These are phyloP conservation scores for Cetraspora pellucida DNA, from an alignment of 192 early-diverging fungal species.

Conservation along the genomic window DNA sequence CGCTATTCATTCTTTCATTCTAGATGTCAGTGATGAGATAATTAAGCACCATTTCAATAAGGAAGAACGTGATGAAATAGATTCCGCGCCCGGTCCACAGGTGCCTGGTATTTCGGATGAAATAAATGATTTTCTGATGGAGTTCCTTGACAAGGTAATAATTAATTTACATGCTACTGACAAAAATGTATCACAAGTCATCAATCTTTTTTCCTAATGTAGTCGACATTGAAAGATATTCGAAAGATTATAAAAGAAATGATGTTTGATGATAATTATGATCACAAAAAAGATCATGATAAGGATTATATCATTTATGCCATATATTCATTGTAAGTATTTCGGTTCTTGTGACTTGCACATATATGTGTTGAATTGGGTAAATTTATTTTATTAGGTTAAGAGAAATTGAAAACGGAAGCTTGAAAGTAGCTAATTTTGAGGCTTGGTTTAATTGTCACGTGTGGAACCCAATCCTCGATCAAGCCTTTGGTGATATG, in stretches of 20 bases:
- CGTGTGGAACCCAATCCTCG: conserved; percentile 29
- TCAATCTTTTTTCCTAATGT: conserved; percentile 11
- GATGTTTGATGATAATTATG: conserved; percentile 25
- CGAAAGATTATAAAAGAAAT: conserved; percentile 21
- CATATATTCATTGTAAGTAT: conserved; percentile 34
- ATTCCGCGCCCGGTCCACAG: not conserved
- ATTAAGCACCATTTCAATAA: conserved; percentile 29
- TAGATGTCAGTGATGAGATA: conserved; percentile 29
- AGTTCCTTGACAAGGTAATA: conserved; percentile 16
- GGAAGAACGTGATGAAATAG: conserved; percentile 28
- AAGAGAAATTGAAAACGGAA: conserved; percentile 28
- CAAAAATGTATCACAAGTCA: conserved; percentile 1
- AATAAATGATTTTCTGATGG: not conserved
- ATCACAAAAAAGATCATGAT: conserved; percentile 31
- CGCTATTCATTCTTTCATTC: conserved; percentile 34
- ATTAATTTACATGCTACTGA: conserved; percentile 8
- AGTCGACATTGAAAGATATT: conserved; percentile 24
- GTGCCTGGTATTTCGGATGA: conserved; percentile 18
- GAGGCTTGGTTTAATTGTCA: conserved; percentile 35
- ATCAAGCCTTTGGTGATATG: conserved; percentile 31
- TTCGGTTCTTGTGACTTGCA: not conserved
- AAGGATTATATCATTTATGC: conserved; percentile 31
- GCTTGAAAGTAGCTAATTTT: conserved; percentile 5
- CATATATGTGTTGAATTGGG: conserved; percentile 5
- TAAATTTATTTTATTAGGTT: conserved; percentile 19